These are phyloP conservation scores for Takakia lepidozioides DNA, from an alignment of 225 moss, liverwort and hornwort species.

Conservation along the genomic window DNA sequence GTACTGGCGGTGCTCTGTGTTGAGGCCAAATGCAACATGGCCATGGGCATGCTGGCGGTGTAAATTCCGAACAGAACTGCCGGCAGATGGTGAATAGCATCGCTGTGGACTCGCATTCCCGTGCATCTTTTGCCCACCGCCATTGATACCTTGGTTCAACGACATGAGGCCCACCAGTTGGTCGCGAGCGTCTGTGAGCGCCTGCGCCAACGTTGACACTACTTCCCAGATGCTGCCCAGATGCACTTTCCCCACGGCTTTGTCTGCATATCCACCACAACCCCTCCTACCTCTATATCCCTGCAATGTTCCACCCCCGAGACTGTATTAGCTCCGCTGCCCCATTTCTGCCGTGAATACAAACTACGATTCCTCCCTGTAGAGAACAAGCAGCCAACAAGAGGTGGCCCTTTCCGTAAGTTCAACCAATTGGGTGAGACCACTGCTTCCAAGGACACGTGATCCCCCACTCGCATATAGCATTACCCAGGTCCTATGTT, in stretches of 20 bases:
- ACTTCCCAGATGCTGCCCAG: conserved; percentile 35
- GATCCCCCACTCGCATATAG: too few relatives aligned
- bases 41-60: conserved; percentile 35
- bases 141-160: background rate
- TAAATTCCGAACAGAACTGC: conserved; percentile 13
- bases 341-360: too few relatives aligned
- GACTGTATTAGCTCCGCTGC: too few relatives aligned
- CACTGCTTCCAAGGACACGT: too few relatives aligned
- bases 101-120: conserved; percentile 7
- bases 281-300: conserved; percentile 10
- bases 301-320: too few relatives aligned
- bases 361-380: too few relatives aligned
- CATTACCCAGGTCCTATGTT: too few relatives aligned
- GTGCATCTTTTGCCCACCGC: conserved; percentile 4
- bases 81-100: background rate
- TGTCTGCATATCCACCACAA: background rate
- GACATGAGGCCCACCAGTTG: conserved; percentile 34
- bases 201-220: conserved; percentile 34
- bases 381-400: too few relatives aligned
- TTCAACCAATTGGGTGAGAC: too few relatives aligned
- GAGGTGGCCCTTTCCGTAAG: too few relatives aligned
- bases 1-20: conserved; percentile 20
- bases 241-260: conserved; percentile 1
- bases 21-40: conserved; percentile 37
- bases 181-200: conserved; percentile 48